Evolutionary conservation across 2,329 filamentous ascomycete species (phyloP), one percentile per base, ranked within the genome.

Genomic region (Nannizzia gypsea): DNA sequence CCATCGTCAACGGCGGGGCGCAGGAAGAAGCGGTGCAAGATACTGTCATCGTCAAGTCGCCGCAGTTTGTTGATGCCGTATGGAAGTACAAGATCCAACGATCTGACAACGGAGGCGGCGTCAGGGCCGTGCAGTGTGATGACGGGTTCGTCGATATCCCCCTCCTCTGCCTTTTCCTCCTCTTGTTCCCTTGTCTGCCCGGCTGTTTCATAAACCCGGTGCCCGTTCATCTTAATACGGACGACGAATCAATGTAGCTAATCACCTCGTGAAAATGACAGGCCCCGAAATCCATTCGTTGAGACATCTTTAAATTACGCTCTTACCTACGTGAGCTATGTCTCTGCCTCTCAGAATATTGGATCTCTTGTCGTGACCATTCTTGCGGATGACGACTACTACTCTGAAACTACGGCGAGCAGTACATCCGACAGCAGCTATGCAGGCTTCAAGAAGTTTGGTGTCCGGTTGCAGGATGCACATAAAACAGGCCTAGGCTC

Each of bases 401-500:
- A 97, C 78, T 96, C 93, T 3, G 84, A 86, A 62, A 80, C 85
- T 2, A 71, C 77, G 26, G 70, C 77, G 17, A 70, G 72, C 59
- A 15, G 48, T 31, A 11, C 65, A 13, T 65, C 68, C 61, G 71
- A 68, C 24, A 68, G 66, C 61, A 69, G 67, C 65, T 61, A 73
- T 67, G 66, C 65, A 9, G 68, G 69, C 15, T 97, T 97, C 76
- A 81, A 84, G 64, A 81, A 86, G 70, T 96, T 96, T 74, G 81
- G 82, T 48, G 85, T 92, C 15, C 82, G 85, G 4, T 81, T 99
- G 38, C 76, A 80, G 61, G 81, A 85, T 63, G 91, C 92, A 15
- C 88, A 96, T 80, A 99, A 99, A 78, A 99, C 93, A 0, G 93
- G 93, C 1, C 83, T 99, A 31, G 93, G 93, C 61, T 96, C 91